Conservation (phyloP, 2,329 filamentous ascomycete genomes). For the Apiospora sp. region DNA sequence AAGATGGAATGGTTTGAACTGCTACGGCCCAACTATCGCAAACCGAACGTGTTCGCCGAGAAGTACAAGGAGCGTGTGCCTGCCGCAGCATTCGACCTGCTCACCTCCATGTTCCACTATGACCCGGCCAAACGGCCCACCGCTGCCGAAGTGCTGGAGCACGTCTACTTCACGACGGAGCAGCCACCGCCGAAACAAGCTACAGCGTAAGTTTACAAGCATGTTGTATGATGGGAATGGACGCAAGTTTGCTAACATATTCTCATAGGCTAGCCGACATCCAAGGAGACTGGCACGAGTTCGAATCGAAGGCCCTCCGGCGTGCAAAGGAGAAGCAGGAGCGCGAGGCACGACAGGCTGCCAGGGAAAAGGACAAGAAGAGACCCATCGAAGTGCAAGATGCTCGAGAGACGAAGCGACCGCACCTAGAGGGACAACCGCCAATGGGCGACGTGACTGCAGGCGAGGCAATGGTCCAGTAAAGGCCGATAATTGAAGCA, state of each 20-base stretch:
- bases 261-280: slow-evolving; percentile 73
- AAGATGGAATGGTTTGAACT: slow-evolving; percentile 98
- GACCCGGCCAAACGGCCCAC: slow-evolving; percentile 85
- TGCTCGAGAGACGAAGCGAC: slow-evolving; percentile 38
- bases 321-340: slow-evolving; percentile 83
- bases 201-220: slow-evolving; percentile 72
- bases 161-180: slow-evolving; percentile 88
- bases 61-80: slow-evolving; percentile 82
- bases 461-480: background rate
- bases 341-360: slow-evolving; percentile 57
- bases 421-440: slow-evolving; percentile 38
- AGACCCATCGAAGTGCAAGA: slow-evolving; percentile 35
- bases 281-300: slow-evolving; percentile 97
- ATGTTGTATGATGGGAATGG: slow-evolving; percentile 24
- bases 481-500: background rate
- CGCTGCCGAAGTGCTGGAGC: slow-evolving; percentile 83
- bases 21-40: slow-evolving; percentile 78
- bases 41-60: slow-evolving; percentile 79
- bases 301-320: slow-evolving; percentile 92
- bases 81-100: slow-evolving; percentile 81
- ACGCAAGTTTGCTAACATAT: slow-evolving; percentile 39
- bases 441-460: slow-evolving; percentile 22
- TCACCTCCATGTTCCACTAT: slow-evolving; percentile 86
- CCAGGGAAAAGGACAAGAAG: slow-evolving; percentile 47
- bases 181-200: slow-evolving; percentile 80